Evolutionary conservation across 2,329 filamentous ascomycete species (phyloP).

Genomic region (Orbilia blumenaviensis): DNA sequence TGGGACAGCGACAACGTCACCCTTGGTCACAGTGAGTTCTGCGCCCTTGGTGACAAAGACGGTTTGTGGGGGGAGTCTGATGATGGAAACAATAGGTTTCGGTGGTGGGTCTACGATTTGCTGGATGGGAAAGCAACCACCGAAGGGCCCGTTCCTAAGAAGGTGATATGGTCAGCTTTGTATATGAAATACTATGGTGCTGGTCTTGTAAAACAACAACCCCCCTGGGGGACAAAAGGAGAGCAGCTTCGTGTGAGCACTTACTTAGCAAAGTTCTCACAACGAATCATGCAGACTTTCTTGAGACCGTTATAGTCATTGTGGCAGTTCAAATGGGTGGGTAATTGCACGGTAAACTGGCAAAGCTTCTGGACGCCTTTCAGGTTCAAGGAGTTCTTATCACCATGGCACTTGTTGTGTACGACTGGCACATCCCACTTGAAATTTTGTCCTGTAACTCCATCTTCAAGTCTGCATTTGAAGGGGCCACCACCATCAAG

Average conservation of each 20-base stretch:
- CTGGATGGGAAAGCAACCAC: constrained; percentile 4
- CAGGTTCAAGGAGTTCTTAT: not conserved
- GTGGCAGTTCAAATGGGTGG: not conserved
- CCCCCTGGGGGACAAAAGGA: no score
- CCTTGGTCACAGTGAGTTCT: not conserved
- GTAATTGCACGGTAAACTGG: not conserved
- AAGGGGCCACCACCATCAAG: not conserved
- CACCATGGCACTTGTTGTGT: not conserved
- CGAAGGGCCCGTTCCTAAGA: not conserved
- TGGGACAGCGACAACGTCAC: not conserved
- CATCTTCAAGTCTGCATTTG: not conserved
- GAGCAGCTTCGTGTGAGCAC: no score
- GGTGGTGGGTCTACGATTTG: not conserved
- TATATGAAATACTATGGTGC: no score
- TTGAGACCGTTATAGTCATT: not conserved
- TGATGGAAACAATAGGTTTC: not conserved
- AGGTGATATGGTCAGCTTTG: no score
- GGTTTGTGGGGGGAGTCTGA: not conserved
- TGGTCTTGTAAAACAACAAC: no score
- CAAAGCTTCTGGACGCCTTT: not conserved
- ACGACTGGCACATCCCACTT: not conserved
- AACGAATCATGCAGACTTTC: not conserved
- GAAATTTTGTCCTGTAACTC: not conserved
- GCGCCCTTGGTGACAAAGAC: not conserved
- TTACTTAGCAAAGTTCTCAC: not conserved